Conservation (phyloP, 345 rosid species). For the Gossypium mustelinum region DNA sequence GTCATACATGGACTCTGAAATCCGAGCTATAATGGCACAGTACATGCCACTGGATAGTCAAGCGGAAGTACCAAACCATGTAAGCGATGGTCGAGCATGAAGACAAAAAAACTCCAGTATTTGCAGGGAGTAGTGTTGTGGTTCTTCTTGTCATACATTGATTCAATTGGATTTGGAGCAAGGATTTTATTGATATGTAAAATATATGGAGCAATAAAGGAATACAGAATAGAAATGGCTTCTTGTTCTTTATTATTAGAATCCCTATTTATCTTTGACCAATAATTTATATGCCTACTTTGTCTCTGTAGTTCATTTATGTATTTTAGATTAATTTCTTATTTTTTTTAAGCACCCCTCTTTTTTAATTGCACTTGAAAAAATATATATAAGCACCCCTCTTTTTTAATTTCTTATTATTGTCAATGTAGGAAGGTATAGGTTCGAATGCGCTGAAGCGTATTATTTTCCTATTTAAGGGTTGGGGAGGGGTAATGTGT, state of each 20-base stretch:
- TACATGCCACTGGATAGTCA: conserved; percentile 95
- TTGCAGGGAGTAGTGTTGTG: conserved; percentile 2
- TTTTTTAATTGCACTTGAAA: too few species aligned
- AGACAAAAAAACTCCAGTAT: not conserved
- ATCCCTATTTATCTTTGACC: not conserved
- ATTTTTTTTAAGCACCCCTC: too few species aligned
- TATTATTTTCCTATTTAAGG: rapidly evolving
- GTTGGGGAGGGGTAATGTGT: too few species aligned
- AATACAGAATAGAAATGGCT: conserved; percentile 21
- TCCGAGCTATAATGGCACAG: conserved; percentile 98
- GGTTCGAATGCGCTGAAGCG: rapidly evolving
- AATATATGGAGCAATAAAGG: conserved; percentile 21
- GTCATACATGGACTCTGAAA: conserved; percentile 97
- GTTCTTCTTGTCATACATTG: conserved; percentile 4
- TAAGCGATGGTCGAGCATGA: conserved; percentile 52
- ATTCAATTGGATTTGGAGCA: conserved; percentile 14
- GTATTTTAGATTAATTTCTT: not conserved
- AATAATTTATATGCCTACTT: not conserved
- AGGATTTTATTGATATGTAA: conserved; percentile 15
- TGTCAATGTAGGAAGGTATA: rapidly evolving
- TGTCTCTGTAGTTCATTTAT: not conserved
- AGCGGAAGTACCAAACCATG: conserved; percentile 58
- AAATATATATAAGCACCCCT: too few species aligned
- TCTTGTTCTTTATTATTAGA: conserved; percentile 14
- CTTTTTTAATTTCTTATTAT: too few species aligned